Percentiles rank a stretch among this genome's conserved stretches.
Conservation (phyloP, 345 rosid species). For the Gossypium turneri region DNA sequence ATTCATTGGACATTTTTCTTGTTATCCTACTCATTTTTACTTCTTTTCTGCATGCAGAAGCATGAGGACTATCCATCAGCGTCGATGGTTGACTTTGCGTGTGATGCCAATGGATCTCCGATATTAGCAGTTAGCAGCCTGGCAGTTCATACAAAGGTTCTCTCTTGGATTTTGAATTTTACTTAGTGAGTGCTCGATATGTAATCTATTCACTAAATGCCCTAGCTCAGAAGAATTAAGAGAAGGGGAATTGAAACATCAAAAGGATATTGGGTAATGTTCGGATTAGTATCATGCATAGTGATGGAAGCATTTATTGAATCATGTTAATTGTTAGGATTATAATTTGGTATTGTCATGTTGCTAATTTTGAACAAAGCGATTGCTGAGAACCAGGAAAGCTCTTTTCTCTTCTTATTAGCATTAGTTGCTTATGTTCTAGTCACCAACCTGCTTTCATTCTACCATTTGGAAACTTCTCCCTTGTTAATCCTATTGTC, state of each 20-base stretch:
- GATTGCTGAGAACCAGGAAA: neutral
- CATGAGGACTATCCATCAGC: slow-evolving; percentile 64
- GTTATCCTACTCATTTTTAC: slow-evolving; percentile 2
- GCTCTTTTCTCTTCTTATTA: neutral
- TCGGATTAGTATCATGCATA: neutral
- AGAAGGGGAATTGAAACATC: neutral
- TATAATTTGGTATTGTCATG: neutral
- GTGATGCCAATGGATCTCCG: slow-evolving; percentile 82
- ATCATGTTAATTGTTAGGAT: neutral
- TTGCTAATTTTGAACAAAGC: neutral
- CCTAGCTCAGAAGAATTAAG: neutral
- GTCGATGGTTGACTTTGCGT: slow-evolving; percentile 86
- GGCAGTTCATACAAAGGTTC: slow-evolving; percentile 84
- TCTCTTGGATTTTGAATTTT: slow-evolving; percentile 6
- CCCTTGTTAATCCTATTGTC: neutral
- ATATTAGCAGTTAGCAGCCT: slow-evolving; percentile 78
- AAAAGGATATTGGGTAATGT: neutral
- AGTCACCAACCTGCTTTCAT: neutral
- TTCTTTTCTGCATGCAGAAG: neutral
- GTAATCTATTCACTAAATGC: neutral
- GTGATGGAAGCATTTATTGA: neutral
- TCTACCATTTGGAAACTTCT: neutral
- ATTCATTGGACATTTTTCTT: neutral
- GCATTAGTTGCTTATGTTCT: slow-evolving; percentile 9
- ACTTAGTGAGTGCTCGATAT: neutral